Evolutionary conservation across 164 flowering plant genomes (phyloP).

Genomic region (Tetracentron sinense): DNA sequence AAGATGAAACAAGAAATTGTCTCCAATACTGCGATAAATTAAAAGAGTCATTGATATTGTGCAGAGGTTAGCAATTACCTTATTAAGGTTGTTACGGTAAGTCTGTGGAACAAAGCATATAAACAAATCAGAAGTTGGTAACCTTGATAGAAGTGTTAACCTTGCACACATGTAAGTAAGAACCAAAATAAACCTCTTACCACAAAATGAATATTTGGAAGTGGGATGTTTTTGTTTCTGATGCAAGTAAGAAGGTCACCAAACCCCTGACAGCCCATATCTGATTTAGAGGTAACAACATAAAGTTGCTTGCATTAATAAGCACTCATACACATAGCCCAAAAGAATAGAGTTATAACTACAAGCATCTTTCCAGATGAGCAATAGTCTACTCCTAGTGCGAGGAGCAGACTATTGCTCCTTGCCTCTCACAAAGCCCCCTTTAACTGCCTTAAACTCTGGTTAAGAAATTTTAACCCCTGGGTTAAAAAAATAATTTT

Average conservation of each 20-base stretch:
- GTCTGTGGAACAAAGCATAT: conserved; percentile 51
- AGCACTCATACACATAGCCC: conserved; percentile 17
- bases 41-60: background rate
- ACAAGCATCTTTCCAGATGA: no score
- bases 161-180: conserved; percentile 1
- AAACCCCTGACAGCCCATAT: conserved; percentile 80
- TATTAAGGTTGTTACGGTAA: conserved; percentile 92
- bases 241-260: conserved; percentile 89
- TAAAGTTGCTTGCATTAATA: conserved; percentile 21
- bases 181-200: conserved; percentile 36
- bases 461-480: no score
- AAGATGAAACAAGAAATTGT: background rate
- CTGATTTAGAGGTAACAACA: conserved; percentile 37
- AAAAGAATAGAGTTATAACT: background rate
- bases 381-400: no score
- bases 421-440: no score
- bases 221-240: conserved; percentile 73
- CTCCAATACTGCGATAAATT: background rate
- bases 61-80: conserved; percentile 43
- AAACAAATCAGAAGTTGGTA: conserved; percentile 12
- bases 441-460: no score
- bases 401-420: no score
- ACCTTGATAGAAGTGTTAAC: background rate
- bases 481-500: no score
- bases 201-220: conserved; percentile 97